Conservation (phyloP, 768 basidiomycete species). For the Suillus bovinus region DNA sequence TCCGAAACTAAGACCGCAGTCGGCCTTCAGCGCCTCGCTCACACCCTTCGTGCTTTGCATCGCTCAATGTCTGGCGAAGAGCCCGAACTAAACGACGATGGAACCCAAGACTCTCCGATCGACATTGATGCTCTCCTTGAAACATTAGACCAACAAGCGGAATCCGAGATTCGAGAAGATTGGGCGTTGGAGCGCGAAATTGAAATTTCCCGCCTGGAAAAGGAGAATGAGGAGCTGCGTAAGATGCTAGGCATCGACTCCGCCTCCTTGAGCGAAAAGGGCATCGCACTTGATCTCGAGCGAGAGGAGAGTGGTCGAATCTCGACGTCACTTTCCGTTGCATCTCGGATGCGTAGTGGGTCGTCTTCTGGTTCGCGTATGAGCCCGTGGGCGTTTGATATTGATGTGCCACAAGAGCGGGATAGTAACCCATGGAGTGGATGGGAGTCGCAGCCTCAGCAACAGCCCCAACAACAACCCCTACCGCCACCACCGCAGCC, state of each 20-base stretch:
- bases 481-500: slow-evolving; percentile 22
- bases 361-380: slow-evolving; percentile 26
- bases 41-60: slow-evolving; percentile 68
- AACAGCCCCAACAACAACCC: slow-evolving; percentile 6
- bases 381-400: slow-evolving; percentile 30
- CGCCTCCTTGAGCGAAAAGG: slow-evolving; percentile 49
- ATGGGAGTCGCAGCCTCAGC: slow-evolving; percentile 23
- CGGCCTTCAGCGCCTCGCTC: slow-evolving; percentile 73
- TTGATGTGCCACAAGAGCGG: slow-evolving; percentile 29
- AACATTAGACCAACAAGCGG: slow-evolving; percentile 41
- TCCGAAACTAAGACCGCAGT: slow-evolving; percentile 58
- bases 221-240: slow-evolving; percentile 81
- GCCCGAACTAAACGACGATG: slow-evolving; percentile 29
- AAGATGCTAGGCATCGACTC: slow-evolving; percentile 74
- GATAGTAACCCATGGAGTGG: slow-evolving; percentile 20
- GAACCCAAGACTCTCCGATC: slow-evolving; percentile 34
- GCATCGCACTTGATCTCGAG: slow-evolving; percentile 49
- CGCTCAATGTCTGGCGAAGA: slow-evolving; percentile 70
- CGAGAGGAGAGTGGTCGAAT: slow-evolving; percentile 47
- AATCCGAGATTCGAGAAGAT: slow-evolving; percentile 54
- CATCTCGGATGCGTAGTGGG: slow-evolving; percentile 27
- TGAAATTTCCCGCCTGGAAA: slow-evolving; percentile 80
- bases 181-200: slow-evolving; percentile 88
- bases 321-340: slow-evolving; percentile 22
- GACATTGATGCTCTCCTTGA: slow-evolving; percentile 46